Evolutionary conservation across 306 rosid species (phyloP), one percentile per base, ranked within the genome.

Genomic region (Castanea mollissima): DNA sequence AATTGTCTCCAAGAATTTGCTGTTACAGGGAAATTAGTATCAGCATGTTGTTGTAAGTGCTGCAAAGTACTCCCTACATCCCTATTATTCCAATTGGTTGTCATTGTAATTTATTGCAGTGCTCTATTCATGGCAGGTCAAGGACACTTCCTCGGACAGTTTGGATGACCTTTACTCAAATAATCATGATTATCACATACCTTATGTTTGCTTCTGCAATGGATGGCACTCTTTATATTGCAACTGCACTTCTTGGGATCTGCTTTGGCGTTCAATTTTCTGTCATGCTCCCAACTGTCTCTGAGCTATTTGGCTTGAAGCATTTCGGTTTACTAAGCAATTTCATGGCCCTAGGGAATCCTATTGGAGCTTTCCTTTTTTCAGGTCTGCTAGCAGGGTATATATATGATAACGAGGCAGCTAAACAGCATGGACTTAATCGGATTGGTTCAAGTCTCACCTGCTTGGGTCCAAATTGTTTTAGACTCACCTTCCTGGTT

Each of bases 201-300:
- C 85, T 91, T 27, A 20, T 91, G 27, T 91, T 91, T 78, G 91
- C 97, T 67, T 86, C 79, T 80, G 91, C 90, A 1, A 76, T 89
- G 58, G 80, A 75, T 3, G 94, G 92, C 60, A 87, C 94, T 20
- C 90, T 93, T 44, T 88, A 82, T 69, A 87, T 88, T 2, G 90
- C 96, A 51, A 85, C 86, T 57, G 92, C 89, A 55, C 52, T 89
- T 29, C 91, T 93, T 18, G 97, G 97, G 12, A 78, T 84, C 84
- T 91, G 97, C 92, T 93, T 84, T 4, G 97, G 97, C 25, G 89
- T 83, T 19, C 97, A 93, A 75, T 81, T 93, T 27, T 89, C 97
- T 0, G 58, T 87, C 68, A 83, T 93, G 96, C 84, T 93, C 76
- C 96, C 97, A 6, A 91, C 97, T 2, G 97, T 93, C 70, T 93